Evolutionary conservation across 441 rosid species (phyloP).

Genomic region (Syzygium malaccense): DNA sequence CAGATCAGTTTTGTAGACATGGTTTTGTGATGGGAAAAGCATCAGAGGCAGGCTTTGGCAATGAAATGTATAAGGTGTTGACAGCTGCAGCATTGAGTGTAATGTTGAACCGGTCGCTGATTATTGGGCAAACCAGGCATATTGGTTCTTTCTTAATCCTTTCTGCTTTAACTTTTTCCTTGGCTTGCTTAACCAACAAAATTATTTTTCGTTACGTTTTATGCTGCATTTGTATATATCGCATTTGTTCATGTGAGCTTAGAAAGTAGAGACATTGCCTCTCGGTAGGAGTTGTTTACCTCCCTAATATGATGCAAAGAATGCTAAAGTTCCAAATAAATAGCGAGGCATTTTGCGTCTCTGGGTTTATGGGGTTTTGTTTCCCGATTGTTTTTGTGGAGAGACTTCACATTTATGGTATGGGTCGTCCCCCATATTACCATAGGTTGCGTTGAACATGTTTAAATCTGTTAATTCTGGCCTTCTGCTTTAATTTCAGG

Average conservation of each 20-base stretch:
- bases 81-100: slow-evolving; percentile 79
- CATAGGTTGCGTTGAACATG: not conserved
- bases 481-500: slow-evolving; percentile 36
- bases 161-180: slow-evolving; percentile 18
- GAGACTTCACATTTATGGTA: not conserved
- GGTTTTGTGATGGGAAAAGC: slow-evolving; percentile 86
- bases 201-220: not conserved
- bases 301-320: not conserved
- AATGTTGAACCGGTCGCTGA: slow-evolving; percentile 87
- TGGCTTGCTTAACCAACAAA: not conserved
- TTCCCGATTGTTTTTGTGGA: not conserved
- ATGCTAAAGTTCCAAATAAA: not conserved
- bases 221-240: not conserved
- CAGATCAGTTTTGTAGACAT: slow-evolving; percentile 72
- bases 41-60: slow-evolving; percentile 96
- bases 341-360: not conserved
- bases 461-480: not conserved
- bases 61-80: slow-evolving; percentile 95
- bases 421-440: not conserved
- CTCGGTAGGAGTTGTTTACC: not conserved
- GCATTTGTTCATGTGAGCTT: not conserved
- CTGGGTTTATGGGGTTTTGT: not conserved
- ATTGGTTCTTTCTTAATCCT: slow-evolving; percentile 97
- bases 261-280: not conserved
- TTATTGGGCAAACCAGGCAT: slow-evolving; percentile 99